Conservation (phyloP, 345 rosid species). For the Lepidium didymum region DNA sequence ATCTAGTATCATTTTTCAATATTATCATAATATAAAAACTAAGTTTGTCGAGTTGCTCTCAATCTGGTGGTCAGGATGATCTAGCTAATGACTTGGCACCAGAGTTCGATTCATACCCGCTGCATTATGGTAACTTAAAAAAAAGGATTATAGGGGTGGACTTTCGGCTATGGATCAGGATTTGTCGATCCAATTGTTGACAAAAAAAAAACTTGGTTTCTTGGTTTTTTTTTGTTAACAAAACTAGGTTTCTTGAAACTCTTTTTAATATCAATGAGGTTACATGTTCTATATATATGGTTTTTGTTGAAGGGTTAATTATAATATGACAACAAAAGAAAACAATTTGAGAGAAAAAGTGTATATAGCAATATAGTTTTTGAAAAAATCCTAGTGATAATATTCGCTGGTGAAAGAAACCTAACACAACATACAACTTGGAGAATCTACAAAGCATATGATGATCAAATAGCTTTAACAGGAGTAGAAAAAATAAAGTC, state of each 20-base stretch:
- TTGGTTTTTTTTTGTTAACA: too few species aligned
- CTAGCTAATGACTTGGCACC: too few species aligned
- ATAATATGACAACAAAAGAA: not conserved
- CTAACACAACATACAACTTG: constrained; percentile 31
- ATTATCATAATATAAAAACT: not conserved
- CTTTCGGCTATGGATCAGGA: too few species aligned
- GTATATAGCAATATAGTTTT: not conserved
- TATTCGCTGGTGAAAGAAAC: constrained; percentile 34
- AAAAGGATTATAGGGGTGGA: too few species aligned
- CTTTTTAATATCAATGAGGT: not conserved
- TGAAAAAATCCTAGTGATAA: not conserved
- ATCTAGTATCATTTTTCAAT: not conserved
- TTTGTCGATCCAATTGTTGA: too few species aligned
- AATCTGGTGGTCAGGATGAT: too few species aligned
- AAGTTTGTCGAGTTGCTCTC: too few species aligned
- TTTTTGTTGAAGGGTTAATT: not conserved
- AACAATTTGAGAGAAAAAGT: not conserved
- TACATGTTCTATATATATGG: not conserved
- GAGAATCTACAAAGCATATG: constrained; percentile 27
- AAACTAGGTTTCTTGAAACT: too few species aligned
- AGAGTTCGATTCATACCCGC: too few species aligned
- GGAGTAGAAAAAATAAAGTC: constrained; percentile 24
- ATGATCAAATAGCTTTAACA: constrained; percentile 29
- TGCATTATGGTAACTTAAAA: too few species aligned
- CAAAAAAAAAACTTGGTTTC: not conserved